phyloP scores from a whole-genome alignment of 2,329 filamentous ascomycete species.

The Arthrobotrys megalospora region DNA sequence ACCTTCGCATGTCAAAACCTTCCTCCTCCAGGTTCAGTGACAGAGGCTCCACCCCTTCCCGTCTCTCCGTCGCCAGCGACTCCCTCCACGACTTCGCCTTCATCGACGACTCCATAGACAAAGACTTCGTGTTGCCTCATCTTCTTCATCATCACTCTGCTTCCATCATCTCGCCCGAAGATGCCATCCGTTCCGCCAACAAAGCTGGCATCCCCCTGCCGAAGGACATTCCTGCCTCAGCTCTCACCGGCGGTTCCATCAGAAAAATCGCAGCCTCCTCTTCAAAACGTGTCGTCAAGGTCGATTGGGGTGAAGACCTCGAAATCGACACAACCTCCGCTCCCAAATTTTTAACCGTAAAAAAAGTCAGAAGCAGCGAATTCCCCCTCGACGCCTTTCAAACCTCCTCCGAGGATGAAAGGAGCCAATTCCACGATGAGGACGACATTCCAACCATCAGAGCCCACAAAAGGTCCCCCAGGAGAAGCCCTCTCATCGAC shows the following conservation, averaged over 20 bases:
- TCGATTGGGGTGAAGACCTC: slow-evolving; percentile 86
- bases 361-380: slow-evolving; percentile 66
- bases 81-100: slow-evolving; percentile 87
- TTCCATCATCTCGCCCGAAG: slow-evolving; percentile 72
- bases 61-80: slow-evolving; percentile 72
- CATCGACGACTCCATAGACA: slow-evolving; percentile 82
- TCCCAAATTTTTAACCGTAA: slow-evolving; percentile 71
- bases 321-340: slow-evolving; percentile 61
- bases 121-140: slow-evolving; percentile 82
- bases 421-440: slow-evolving; percentile 61
- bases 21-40: slow-evolving; percentile 70
- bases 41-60: slow-evolving; percentile 85
- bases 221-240: slow-evolving; percentile 86
- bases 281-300: slow-evolving; percentile 77
- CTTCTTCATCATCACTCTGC: not conserved
- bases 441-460: slow-evolving; percentile 63
- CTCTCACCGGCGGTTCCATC: slow-evolving; percentile 91
- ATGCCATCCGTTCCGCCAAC: slow-evolving; percentile 89
- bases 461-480: slow-evolving; percentile 57
- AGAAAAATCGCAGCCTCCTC: slow-evolving; percentile 86
- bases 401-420: slow-evolving; percentile 62
- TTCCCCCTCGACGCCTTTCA: slow-evolving; percentile 61
- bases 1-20: slow-evolving; percentile 69
- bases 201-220: slow-evolving; percentile 93
- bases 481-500: slow-evolving; percentile 50